These are phyloP conservation scores for Neodidymelliopsis sp. DNA, from an alignment of 2,329 filamentous ascomycete genomes.

Conservation along the genomic window DNA sequence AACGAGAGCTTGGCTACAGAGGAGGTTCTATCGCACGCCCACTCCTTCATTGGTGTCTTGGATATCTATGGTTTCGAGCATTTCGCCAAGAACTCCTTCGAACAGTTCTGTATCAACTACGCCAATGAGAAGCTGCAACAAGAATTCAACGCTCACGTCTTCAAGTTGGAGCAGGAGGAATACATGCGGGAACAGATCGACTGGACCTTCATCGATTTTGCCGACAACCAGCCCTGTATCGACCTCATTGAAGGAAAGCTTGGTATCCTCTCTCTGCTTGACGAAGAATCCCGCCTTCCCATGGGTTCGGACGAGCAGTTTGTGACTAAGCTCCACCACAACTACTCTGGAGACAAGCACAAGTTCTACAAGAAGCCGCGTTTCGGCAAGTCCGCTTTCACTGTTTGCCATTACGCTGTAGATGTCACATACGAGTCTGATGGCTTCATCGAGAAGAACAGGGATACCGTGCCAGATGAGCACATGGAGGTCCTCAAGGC, in stretches of 20 bases:
- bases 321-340: conserved; percentile 93
- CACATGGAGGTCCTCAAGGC: conserved; percentile 91
- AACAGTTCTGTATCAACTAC: conserved; percentile 99
- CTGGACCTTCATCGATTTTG: conserved; percentile 99
- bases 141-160: conserved; percentile 99
- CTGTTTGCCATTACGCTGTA: conserved; percentile 96
- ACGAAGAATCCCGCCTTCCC: conserved; percentile 94
- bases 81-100: conserved; percentile 99
- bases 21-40: conserved; percentile 80
- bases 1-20: conserved; percentile 90
- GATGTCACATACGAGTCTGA: conserved; percentile 99
- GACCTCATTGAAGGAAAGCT: conserved; percentile 97
- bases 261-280: conserved; percentile 87
- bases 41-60: conserved; percentile 94
- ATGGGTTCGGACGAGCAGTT: conserved; percentile 99
- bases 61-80: conserved; percentile 99
- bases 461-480: conserved; percentile 97
- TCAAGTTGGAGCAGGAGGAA: conserved; percentile 98
- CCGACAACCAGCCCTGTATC: conserved; percentile 98
- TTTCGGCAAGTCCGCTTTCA: conserved; percentile 97
- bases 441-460: conserved; percentile 99
- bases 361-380: conserved; percentile 98
- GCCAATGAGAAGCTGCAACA: conserved; percentile 99
- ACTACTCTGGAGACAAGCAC: conserved; percentile 89
- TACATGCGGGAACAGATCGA: conserved; percentile 96